phyloP scores from a whole-genome alignment of 306 rosid genomes.

The Canavalia ensiformis region DNA sequence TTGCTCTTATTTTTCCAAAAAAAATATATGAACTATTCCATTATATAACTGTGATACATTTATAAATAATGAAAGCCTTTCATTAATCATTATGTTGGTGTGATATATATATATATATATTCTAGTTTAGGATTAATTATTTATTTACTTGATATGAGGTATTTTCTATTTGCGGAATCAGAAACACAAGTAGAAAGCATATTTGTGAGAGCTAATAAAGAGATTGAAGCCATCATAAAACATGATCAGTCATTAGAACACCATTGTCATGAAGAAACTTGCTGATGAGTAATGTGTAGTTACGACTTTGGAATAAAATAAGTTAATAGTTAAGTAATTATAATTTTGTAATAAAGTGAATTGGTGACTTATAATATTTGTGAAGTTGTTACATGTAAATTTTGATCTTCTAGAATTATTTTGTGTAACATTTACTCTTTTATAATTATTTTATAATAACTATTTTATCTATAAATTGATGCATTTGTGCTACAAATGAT shows the following conservation, averaged over 20 bases:
- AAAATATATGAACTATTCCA: slow-evolving; percentile 8
- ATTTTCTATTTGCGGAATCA: slow-evolving; percentile 57
- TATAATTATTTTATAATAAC: no score
- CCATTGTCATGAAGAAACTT: slow-evolving; percentile 70
- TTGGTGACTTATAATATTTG: no score
- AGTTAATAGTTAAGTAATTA: no score
- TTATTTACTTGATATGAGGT: slow-evolving; percentile 2
- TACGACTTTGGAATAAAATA: no score
- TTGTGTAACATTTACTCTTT: no score
- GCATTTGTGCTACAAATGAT: no score
- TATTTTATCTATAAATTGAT: no score
- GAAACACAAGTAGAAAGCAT: slow-evolving; percentile 46
- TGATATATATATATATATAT: neutral
- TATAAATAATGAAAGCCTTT: slow-evolving; percentile 20
- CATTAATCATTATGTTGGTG: slow-evolving; percentile 14
- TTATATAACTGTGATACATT: neutral
- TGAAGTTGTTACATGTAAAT: no score
- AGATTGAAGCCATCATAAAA: slow-evolving; percentile 60
- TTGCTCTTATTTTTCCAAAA: neutral
- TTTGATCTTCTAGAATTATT: no score
- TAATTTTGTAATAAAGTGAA: no score
- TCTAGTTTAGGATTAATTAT: slow-evolving; percentile 7
- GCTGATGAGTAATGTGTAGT: neutral
- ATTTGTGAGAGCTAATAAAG: slow-evolving; percentile 60
- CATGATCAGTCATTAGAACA: slow-evolving; percentile 58